phyloP scores from a whole-genome alignment of 2,329 filamentous ascomycete genomes.

The Penicillium frequentans region DNA sequence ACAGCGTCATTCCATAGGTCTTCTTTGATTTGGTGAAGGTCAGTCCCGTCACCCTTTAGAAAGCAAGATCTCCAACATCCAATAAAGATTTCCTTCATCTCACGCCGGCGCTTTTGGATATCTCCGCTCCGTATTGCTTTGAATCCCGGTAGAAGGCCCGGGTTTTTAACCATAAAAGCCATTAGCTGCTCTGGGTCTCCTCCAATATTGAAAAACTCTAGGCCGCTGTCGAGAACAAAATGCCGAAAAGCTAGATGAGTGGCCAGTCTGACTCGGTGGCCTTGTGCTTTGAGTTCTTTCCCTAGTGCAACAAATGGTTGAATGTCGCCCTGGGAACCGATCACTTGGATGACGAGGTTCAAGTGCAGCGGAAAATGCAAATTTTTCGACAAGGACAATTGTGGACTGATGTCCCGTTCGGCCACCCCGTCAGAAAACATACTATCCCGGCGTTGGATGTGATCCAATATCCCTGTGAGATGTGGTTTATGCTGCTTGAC shows the following conservation, averaged over 20 bases:
- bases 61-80: constrained; percentile 87
- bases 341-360: constrained; percentile 73
- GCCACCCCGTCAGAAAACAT: background rate
- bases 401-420: background rate
- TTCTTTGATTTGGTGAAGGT: constrained; percentile 54
- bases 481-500: constrained; percentile 17
- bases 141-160: constrained; percentile 78
- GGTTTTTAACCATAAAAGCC: constrained; percentile 91
- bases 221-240: constrained; percentile 68
- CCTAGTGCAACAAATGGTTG: constrained; percentile 74
- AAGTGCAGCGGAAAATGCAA: constrained; percentile 15
- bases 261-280: constrained; percentile 72
- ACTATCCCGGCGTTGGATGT: constrained; percentile 6
- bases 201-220: constrained; percentile 75
- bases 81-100: constrained; percentile 76
- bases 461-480: constrained; percentile 18
- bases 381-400: background rate
- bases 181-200: constrained; percentile 73
- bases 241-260: constrained; percentile 68
- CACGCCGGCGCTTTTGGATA: constrained; percentile 70
- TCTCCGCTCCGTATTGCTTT: constrained; percentile 75
- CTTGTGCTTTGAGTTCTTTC: constrained; percentile 64
- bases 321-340: constrained; percentile 72
- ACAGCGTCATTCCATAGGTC: constrained; percentile 33
- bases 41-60: constrained; percentile 70